Percentiles rank a stretch among this genome's conserved stretches.
Conservation (phyloP, 2,329 filamentous ascomycete species). For the Geosmithia flava region DNA sequence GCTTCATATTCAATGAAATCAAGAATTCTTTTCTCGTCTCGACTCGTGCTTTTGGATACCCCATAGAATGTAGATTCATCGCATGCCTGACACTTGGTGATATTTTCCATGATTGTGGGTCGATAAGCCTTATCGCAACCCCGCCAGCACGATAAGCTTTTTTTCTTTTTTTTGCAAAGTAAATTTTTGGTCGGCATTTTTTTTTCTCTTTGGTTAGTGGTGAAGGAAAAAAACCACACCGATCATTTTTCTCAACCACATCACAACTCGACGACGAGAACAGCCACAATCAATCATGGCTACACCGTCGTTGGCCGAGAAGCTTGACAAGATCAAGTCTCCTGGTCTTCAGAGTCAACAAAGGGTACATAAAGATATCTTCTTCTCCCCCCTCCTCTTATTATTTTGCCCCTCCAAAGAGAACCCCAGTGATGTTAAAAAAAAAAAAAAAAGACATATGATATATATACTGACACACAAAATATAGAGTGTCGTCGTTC, state of each 20-base stretch:
- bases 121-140: conserved; percentile 3
- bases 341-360: conserved; percentile 93
- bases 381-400: conserved; percentile 6
- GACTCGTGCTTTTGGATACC: too few relatives aligned
- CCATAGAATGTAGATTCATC: too few relatives aligned
- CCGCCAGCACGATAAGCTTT: conserved; percentile 4
- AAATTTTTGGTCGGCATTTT: conserved; percentile 1
- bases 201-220: conserved; percentile 1
- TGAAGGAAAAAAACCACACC: neutral
- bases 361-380: conserved; percentile 46
- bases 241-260: conserved; percentile 1
- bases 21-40: too few relatives aligned
- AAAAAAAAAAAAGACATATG: conserved; percentile 1
- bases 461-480: neutral
- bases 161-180: neutral
- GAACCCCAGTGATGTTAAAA: neutral
- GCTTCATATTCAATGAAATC: too few relatives aligned
- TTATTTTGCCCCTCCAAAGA: neutral
- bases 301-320: conserved; percentile 57
- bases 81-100: too few relatives aligned
- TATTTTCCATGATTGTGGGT: neutral
- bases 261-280: neutral
- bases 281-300: conserved; percentile 1
- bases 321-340: conserved; percentile 92
- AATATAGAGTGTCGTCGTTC: conserved; percentile 64